phyloP scores from a whole-genome alignment of 257 asterid species.

The Solanum raphanifolium region DNA sequence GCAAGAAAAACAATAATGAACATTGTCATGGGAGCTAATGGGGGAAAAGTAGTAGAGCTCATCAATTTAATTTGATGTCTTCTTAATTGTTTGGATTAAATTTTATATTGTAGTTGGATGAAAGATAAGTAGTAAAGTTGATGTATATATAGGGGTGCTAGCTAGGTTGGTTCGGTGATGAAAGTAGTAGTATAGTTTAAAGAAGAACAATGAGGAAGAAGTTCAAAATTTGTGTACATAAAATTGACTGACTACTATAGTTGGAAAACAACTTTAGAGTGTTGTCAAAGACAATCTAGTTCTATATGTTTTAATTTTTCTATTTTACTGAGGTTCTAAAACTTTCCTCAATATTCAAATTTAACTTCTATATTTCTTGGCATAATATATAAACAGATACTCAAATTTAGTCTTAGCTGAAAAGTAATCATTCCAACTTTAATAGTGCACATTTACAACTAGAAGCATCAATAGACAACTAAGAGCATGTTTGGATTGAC shows the following conservation, averaged over 20 bases:
- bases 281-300: constrained; percentile 22
- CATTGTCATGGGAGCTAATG: neutral
- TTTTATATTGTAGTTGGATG: neutral
- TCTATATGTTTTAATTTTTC: neutral
- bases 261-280: constrained; percentile 25
- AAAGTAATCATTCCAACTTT: too few species aligned
- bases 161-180: constrained; percentile 23
- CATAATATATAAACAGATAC: too few species aligned
- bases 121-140: neutral
- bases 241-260: constrained; percentile 3
- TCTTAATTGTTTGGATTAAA: neutral
- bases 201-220: neutral
- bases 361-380: too few species aligned
- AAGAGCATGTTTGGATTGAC: too few species aligned
- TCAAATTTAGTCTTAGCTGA: too few species aligned
- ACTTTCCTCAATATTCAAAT: neutral
- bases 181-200: neutral
- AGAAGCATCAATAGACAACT: too few species aligned
- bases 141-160: neutral
- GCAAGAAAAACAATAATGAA: neutral
- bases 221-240: neutral
- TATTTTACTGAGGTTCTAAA: neutral
- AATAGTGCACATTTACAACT: too few species aligned
- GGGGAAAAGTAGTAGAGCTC: neutral
- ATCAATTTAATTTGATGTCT: neutral